Evolutionary conservation across 202 grass and related monocot species (phyloP).

Genomic region (Musa balbisiana): DNA sequence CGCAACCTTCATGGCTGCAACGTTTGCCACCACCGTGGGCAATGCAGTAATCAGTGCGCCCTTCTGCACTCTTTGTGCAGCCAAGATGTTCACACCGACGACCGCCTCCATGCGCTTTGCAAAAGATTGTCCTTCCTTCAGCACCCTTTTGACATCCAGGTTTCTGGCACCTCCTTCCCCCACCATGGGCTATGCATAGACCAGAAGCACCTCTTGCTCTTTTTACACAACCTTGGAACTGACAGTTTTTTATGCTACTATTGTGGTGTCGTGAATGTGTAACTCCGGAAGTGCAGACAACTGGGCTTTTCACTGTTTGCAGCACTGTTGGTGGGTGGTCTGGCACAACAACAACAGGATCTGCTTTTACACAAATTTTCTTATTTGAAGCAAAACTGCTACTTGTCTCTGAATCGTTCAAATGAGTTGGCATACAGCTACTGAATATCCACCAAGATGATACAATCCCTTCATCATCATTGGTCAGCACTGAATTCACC

Average conservation of each 20-base stretch:
- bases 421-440: conserved; percentile 24
- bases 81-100: conserved; percentile 70
- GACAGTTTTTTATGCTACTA: conserved; percentile 48
- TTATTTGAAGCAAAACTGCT: conserved; percentile 27
- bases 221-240: conserved; percentile 75
- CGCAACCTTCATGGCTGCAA: conserved; percentile 52
- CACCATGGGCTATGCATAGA: conserved; percentile 85
- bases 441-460: conserved; percentile 41
- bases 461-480: conserved; percentile 31
- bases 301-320: conserved; percentile 37
- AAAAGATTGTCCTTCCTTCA: conserved; percentile 89
- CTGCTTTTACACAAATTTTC: conserved; percentile 19
- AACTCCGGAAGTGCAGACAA: conserved; percentile 39
- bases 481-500: conserved; percentile 7
- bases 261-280: conserved; percentile 28
- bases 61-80: conserved; percentile 84
- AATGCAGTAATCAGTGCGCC: conserved; percentile 83
- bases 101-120: conserved; percentile 91
- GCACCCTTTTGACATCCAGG: conserved; percentile 74
- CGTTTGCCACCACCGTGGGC: conserved; percentile 70
- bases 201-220: conserved; percentile 81
- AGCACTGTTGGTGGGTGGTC: conserved; percentile 36
- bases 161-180: conserved; percentile 66
- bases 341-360: conserved; percentile 30
- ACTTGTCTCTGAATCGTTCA: conserved; percentile 36